phyloP scores from a whole-genome alignment of 345 rosid genomes.

The Sapria himalayana region DNA sequence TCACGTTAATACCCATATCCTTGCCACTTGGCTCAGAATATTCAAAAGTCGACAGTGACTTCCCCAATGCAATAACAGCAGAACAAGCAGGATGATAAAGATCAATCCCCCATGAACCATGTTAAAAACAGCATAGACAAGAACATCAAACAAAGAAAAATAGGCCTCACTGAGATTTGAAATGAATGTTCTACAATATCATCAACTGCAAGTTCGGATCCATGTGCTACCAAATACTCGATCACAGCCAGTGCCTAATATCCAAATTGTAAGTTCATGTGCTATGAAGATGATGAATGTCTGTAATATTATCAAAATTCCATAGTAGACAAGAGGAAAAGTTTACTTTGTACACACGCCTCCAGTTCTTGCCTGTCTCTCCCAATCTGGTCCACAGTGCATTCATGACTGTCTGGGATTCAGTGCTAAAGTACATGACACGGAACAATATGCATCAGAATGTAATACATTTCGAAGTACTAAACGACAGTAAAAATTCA shows the following conservation, averaged over 20 bases:
- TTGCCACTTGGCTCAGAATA: conserved; percentile 90
- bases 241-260: conserved; percentile 75
- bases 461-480: neutral
- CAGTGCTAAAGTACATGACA: conserved; percentile 36
- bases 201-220: conserved; percentile 96
- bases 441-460: conserved; percentile 6
- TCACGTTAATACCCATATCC: conserved; percentile 77
- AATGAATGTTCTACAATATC: conserved; percentile 89
- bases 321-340: conserved; percentile 6
- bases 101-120: conserved; percentile 5
- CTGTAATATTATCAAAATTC: neutral
- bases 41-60: conserved; percentile 93
- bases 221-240: conserved; percentile 82
- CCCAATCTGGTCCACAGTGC: conserved; percentile 79
- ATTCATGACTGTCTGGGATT: conserved; percentile 86
- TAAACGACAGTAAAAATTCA: conserved; percentile 3
- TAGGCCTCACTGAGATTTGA: conserved; percentile 72
- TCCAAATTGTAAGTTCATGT: too few relatives aligned
- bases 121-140: neutral
- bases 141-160: conserved; percentile 4
- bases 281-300: too few relatives aligned
- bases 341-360: conserved; percentile 83
- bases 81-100: conserved; percentile 9
- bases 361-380: conserved; percentile 95
- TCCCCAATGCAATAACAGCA: conserved; percentile 12